Conservation (phyloP, 1,139 yeast genomes). For the Kurtzmaniella quercitrusa region DNA sequence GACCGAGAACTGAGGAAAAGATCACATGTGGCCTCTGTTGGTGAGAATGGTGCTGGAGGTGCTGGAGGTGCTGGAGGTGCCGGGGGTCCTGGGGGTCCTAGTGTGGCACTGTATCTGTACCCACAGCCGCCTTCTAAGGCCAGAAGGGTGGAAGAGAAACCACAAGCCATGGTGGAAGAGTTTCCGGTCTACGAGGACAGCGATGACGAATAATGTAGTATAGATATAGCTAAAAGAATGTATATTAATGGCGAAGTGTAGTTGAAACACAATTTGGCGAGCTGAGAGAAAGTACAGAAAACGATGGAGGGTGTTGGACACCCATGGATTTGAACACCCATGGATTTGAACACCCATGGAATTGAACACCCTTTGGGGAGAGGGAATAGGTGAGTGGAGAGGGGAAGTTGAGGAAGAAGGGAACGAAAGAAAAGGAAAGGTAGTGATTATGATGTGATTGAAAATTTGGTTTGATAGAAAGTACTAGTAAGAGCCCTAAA, state of each 20-base stretch:
- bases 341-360: too few species aligned
- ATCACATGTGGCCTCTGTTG: constrained; percentile 1
- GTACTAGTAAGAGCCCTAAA: too few species aligned
- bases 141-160: constrained; percentile 9
- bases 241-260: neutral
- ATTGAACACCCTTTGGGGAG: too few species aligned
- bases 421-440: too few species aligned
- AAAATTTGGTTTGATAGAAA: too few species aligned
- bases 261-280: too few species aligned
- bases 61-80: constrained; percentile 4
- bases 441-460: too few species aligned
- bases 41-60: constrained; percentile 2
- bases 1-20: constrained; percentile 20
- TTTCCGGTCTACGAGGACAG: constrained; percentile 43
- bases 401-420: too few species aligned
- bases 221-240: neutral
- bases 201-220: constrained; percentile 23
- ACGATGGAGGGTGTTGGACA: too few species aligned
- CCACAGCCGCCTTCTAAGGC: constrained; percentile 10
- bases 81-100: constrained; percentile 6
- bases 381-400: too few species aligned
- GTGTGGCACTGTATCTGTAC: constrained; percentile 7
- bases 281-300: too few species aligned
- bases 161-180: constrained; percentile 21
- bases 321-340: too few species aligned